A percentile compares a stretch with the other conserved stretches of the same genome.
phyloP scores from a whole-genome alignment of 108 stramenopile genomes.

The Skeletonema menzelii region DNA sequence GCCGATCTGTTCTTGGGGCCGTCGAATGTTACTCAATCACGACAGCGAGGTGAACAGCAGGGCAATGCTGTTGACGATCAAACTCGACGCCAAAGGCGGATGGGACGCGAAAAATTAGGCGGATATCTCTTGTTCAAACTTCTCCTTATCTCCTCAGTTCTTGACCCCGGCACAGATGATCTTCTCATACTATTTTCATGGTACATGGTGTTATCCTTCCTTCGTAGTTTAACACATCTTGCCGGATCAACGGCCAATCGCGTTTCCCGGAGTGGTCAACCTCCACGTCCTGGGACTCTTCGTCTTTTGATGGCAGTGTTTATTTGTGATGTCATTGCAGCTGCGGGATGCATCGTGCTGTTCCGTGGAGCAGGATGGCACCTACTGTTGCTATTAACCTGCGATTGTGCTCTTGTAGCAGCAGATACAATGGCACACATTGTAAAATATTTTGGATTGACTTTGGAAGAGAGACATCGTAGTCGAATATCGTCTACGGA shows the following conservation, averaged over 20 bases:
- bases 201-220: slow-evolving; percentile 68
- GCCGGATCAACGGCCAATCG: slow-evolving; percentile 55
- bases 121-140: slow-evolving; percentile 79
- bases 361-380: slow-evolving; percentile 56
- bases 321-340: slow-evolving; percentile 52
- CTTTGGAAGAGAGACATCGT: slow-evolving; percentile 51
- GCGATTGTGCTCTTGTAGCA: slow-evolving; percentile 68
- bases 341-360: slow-evolving; percentile 52
- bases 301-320: slow-evolving; percentile 55
- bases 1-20: slow-evolving; percentile 72
- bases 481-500: slow-evolving; percentile 30
- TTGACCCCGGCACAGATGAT: slow-evolving; percentile 69
- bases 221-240: slow-evolving; percentile 59
- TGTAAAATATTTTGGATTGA: slow-evolving; percentile 35
- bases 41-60: neutral
- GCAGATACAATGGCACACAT: slow-evolving; percentile 54
- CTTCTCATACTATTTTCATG: slow-evolving; percentile 69
- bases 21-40: neutral
- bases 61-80: neutral
- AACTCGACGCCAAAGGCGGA: slow-evolving; percentile 20
- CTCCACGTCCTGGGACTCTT: slow-evolving; percentile 52
- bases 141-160: slow-evolving; percentile 67
- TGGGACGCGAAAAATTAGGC: slow-evolving; percentile 58
- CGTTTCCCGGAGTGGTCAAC: slow-evolving; percentile 50
- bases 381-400: slow-evolving; percentile 63